Percentiles rank a stretch among this genome's conserved stretches.
Evolutionary conservation across 164 flowering plant genomes (phyloP).

Genomic region (Platanus orientalis): DNA sequence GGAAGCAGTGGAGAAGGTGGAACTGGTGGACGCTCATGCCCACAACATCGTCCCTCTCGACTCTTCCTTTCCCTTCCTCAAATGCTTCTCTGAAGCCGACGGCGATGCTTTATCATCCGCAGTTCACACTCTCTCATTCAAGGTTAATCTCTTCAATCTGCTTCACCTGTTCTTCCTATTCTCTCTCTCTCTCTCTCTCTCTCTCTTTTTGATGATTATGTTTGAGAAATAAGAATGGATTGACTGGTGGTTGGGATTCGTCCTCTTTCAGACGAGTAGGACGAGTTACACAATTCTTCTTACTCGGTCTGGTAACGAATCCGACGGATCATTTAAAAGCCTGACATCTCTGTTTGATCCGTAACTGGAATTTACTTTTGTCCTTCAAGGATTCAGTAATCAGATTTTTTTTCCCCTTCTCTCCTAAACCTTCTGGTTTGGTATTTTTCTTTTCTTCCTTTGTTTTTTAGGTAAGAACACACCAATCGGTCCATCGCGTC

Average conservation of each 20-base stretch:
- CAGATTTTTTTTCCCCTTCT: too few species aligned
- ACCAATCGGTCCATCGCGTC: too few species aligned
- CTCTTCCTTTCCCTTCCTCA: conserved; percentile 58
- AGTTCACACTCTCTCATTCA: conserved; percentile 71
- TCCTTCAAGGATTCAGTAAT: too few species aligned
- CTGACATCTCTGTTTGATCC: not conserved
- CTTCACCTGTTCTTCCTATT: not conserved
- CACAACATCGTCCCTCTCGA: conserved; percentile 71
- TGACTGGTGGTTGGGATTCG: not conserved
- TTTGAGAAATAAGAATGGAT: not conserved
- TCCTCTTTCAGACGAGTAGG: not conserved
- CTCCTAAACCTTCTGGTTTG: too few species aligned
- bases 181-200: not conserved
- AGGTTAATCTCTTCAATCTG: conserved; percentile 33
- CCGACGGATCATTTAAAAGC: not conserved
- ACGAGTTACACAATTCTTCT: not conserved
- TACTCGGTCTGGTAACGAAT: not conserved
- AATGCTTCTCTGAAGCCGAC: conserved; percentile 68
- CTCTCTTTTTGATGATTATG: not conserved
- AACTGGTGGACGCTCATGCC: conserved; percentile 77
- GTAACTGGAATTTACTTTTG: too few species aligned
- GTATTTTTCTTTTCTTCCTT: too few species aligned
- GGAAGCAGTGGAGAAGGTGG: conserved; percentile 49
- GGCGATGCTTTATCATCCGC: conserved; percentile 59
- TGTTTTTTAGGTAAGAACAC: too few species aligned